Conservation (phyloP, 345 rosid genomes). For the Syzygium jambos region DNA sequence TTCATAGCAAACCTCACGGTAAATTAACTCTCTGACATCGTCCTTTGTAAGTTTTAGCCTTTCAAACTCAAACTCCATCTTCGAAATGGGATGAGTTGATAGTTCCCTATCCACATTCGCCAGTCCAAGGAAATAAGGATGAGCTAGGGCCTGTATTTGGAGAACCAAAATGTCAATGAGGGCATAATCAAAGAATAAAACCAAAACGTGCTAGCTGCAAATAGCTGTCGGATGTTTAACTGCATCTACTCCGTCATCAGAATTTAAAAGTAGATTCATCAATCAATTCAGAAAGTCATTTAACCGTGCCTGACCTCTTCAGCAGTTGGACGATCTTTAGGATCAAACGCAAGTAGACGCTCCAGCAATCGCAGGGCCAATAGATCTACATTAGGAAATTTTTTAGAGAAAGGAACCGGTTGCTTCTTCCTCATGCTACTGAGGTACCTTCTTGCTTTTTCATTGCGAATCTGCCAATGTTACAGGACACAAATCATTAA, state of each 20-base stretch:
- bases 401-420: constrained; percentile 68
- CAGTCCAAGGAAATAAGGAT: constrained; percentile 84
- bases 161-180: neutral
- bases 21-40: constrained; percentile 93
- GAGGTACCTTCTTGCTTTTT: constrained; percentile 96
- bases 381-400: constrained; percentile 80
- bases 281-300: neutral
- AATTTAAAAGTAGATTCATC: neutral
- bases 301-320: constrained; percentile 43
- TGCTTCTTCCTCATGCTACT: constrained; percentile 86
- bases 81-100: constrained; percentile 82
- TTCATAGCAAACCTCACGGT: constrained; percentile 68
- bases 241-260: neutral
- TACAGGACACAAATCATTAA: constrained; percentile 1
- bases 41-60: constrained; percentile 88
- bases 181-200: neutral
- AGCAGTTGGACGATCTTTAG: constrained; percentile 93
- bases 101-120: constrained; percentile 89
- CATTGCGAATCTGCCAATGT: constrained; percentile 74
- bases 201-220: neutral
- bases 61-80: constrained; percentile 97
- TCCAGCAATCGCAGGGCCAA: constrained; percentile 69
- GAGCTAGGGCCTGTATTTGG: constrained; percentile 68
- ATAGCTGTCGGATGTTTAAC: neutral
- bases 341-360: constrained; percentile 91